Conservation (phyloP, 2,329 filamentous ascomycete species). For the Ophiostoma pallidulum region DNA sequence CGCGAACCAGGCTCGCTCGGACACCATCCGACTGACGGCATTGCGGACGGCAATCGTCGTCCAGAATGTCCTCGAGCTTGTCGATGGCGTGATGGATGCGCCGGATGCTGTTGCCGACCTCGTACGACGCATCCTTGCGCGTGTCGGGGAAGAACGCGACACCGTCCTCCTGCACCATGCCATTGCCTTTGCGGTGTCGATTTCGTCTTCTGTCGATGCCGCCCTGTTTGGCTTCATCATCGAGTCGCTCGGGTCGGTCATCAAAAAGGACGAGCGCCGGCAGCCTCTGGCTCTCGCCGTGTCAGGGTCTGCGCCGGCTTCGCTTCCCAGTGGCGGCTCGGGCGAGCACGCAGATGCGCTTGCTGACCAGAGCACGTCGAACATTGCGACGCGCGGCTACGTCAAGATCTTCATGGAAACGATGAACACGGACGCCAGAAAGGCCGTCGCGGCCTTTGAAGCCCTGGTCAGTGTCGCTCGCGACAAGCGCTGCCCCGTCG, state of each 20-base stretch:
- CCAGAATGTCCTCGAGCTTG: constrained; percentile 48
- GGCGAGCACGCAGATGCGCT: constrained; percentile 21
- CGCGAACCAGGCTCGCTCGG: constrained; percentile 49
- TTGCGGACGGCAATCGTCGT: constrained; percentile 51
- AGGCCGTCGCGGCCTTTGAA: constrained; percentile 54
- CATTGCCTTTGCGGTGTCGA: constrained; percentile 53
- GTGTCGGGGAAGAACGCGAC: constrained; percentile 54
- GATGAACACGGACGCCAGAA: constrained; percentile 53
- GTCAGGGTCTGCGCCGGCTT: constrained; percentile 1
- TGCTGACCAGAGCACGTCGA: constrained; percentile 47
- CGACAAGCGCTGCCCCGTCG: constrained; percentile 49
- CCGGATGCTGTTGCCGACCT: constrained; percentile 50
- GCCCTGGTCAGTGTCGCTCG: constrained; percentile 55
- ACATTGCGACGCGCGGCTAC: constrained; percentile 62
- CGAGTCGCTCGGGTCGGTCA: constrained; percentile 40
- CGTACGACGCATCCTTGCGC: constrained; percentile 51
- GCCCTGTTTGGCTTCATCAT: constrained; percentile 51
- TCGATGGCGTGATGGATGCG: constrained; percentile 38
- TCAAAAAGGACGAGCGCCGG: constrained; percentile 38
- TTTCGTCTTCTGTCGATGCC: constrained; percentile 51
- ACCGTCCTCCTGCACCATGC: constrained; percentile 54
- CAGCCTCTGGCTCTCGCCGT: constrained; percentile 24
- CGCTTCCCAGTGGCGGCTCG: constrained; percentile 21
- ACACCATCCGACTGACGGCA: constrained; percentile 52
- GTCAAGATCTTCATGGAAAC: constrained; percentile 68